phyloP scores from a whole-genome alignment of 176 grass and related monocot genomes.

The Triticum aestivum region IWGSC_CS_RefSeq_v2.1 NC_057808.1:401524257-401524756 shows the following conservation, averaged over 20 bases:
- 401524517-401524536: conserved; percentile 41
- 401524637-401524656: conserved; percentile 15
- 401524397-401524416: background rate
- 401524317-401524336: conserved; percentile 80
- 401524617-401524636: background rate
- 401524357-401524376: conserved; percentile 64
- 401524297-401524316: conserved; percentile 77
- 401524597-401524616: background rate
- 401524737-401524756: conserved; percentile 96
- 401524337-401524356: conserved; percentile 69
- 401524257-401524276: background rate
- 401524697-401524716: conserved; percentile 47
- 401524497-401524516: background rate
- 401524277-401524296: conserved; percentile 39
- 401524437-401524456: background rate
- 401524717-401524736: conserved; percentile 42
- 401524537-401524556: conserved; percentile 45
- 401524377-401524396: background rate
- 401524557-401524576: background rate
- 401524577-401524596: background rate
- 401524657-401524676: conserved; percentile 62
- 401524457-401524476: background rate
- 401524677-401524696: conserved; percentile 52
- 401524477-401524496: background rate
- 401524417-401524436: background rate